Evolutionary conservation across 176 grass and related monocot genomes (phyloP).

Genomic region (Elaeis guineensis): DNA sequence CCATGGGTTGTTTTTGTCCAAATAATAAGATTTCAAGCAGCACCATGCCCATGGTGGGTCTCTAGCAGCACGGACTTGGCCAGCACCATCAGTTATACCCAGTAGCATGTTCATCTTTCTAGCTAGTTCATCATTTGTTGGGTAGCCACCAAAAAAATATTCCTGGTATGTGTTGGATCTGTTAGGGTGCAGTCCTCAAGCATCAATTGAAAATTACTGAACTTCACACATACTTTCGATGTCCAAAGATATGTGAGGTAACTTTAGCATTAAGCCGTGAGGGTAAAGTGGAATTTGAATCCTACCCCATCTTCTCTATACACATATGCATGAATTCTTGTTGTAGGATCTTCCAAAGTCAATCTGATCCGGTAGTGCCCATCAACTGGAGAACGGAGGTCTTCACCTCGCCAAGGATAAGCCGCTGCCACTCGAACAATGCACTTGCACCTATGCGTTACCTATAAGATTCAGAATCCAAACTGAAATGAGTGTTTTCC

Average conservation of each 20-base stretch:
- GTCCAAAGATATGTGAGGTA: no score
- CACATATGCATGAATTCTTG: slow-evolving; percentile 63
- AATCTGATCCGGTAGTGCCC: slow-evolving; percentile 27
- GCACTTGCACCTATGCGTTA: slow-evolving; percentile 52
- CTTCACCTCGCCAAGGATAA: slow-evolving; percentile 32
- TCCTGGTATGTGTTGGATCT: slow-evolving; percentile 29
- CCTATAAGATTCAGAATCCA: slow-evolving; percentile 23
- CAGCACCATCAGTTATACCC: slow-evolving; percentile 23
- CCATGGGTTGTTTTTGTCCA: slow-evolving; percentile 40
- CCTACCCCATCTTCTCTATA: slow-evolving; percentile 52
- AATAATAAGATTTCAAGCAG: slow-evolving; percentile 50
- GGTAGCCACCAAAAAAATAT: slow-evolving; percentile 57
- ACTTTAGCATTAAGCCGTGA: no score
- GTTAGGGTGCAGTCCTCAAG: no score
- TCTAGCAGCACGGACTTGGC: slow-evolving; percentile 14
- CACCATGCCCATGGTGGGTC: slow-evolving; percentile 78
- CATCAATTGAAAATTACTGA: no score
- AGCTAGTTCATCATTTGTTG: slow-evolving; percentile 18
- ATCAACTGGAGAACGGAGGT: slow-evolving; percentile 22
- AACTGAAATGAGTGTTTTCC: neutral
- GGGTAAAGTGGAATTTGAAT: slow-evolving; percentile 18
- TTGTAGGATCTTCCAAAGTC: slow-evolving; percentile 79
- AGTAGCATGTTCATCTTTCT: slow-evolving; percentile 66
- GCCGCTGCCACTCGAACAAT: slow-evolving; percentile 64
- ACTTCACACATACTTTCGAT: no score